Base-by-base conservation (phyloP, 371 early-diverging fungal genomes). In the Mucor plumbeus region DNA sequence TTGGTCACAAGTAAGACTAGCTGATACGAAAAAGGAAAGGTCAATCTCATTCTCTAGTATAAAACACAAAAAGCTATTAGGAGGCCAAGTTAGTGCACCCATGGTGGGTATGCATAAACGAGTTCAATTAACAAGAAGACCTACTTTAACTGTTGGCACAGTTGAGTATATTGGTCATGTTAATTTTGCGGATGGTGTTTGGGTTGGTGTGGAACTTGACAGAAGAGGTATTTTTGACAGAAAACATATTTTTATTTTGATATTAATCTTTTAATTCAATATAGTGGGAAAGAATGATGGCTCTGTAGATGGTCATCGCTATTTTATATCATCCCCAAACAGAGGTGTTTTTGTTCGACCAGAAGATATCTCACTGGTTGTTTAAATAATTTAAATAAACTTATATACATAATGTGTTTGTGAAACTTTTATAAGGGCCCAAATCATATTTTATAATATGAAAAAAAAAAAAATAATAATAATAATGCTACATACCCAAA, bases 141-240 rank as follows among this genome's bases (percentile, higher is more conserved):
- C 68, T 4, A 63, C 14, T 13, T 40, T 50, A 19, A 72, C 66
- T 5, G 68, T 75, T 4, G 75, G 72, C 4, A 75, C 73, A 13
- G 71, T 71, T 21, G n/a, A 48, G 17, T 71, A 35, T 60, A 43
- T 71, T 40, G 76, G 79, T 4, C 67, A 58, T 61, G 79, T 79
- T 36, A 21, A 63, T 34, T 79, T 79, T 65, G 72, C 76, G 14
- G 70, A 73, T 35, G 76, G 79, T 31, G 56, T 69, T 6, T 79
- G 79, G 79, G 48, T 79, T 14, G 79, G 76, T 10, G 79, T 79
- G 15, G 79, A 79, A 54, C 58, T 79, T 47, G 76, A 79, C 61
- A 57, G 74, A 39, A 57, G 76, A 62, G 79, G 76, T 78, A 73
- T 50, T 8, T 26, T 26, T 26, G 26, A 26, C 26, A 26, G 3